These are phyloP conservation scores for Rubus idaeus DNA, from an alignment of 306 rosid species.

Conservation along the genomic window DNA sequence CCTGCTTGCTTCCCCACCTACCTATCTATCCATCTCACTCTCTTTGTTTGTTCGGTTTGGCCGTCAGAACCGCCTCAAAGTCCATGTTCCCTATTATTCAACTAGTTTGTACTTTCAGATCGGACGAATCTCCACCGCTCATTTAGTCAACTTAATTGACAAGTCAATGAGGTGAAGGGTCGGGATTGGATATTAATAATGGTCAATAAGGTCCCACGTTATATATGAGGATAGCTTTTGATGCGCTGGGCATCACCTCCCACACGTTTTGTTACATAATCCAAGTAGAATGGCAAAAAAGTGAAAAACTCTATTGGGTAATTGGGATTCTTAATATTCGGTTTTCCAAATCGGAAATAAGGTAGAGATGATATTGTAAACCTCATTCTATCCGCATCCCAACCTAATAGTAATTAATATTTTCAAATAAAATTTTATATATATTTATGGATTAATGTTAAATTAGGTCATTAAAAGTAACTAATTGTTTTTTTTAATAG, in stretches of 20 bases:
- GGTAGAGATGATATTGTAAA: too few species aligned
- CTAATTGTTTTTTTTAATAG: too few species aligned
- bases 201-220: slow-evolving; percentile 9
- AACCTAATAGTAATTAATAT: too few species aligned
- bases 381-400: too few species aligned
- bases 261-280: not conserved
- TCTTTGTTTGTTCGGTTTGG: not conserved
- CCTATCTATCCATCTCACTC: slow-evolving; percentile 6
- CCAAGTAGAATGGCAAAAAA: too few species aligned
- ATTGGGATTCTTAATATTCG: too few species aligned
- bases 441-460: too few species aligned
- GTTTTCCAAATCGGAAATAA: too few species aligned
- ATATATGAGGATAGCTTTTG: not conserved
- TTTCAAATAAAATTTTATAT: too few species aligned
- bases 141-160: accelerated
- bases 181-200: not conserved
- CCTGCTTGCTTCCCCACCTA: slow-evolving; percentile 4
- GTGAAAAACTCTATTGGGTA: too few species aligned
- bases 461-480: too few species aligned
- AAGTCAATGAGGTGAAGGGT: not conserved
- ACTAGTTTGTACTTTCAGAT: not conserved
- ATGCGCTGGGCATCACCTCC: slow-evolving; percentile 1
- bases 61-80: slow-evolving; percentile 33
- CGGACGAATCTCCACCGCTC: not conserved
- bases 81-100: not conserved